Conservation (phyloP, 2,329 filamentous ascomycete species). For the Cladorrhinum sp. region DNA sequence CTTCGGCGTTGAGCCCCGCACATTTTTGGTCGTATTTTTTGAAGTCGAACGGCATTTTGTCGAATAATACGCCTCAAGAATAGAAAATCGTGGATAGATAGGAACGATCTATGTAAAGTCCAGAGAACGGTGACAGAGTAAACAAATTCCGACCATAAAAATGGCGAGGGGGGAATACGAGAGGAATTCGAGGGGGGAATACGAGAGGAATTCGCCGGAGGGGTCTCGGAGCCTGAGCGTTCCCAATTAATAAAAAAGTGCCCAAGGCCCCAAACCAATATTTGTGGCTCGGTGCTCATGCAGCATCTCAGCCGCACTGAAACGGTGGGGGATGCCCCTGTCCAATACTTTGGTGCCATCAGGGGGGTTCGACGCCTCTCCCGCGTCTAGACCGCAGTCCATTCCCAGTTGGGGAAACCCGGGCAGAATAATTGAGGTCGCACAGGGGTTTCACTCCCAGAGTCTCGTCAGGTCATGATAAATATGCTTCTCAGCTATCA, state of each 20-base stretch:
- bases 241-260: neutral
- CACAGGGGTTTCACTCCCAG: neutral
- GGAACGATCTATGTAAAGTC: neutral
- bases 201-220: neutral
- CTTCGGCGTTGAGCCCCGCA: conserved; percentile 6
- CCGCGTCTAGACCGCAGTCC: neutral
- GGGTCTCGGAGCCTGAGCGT: neutral
- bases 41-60: conserved; percentile 16
- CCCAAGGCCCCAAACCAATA: neutral
- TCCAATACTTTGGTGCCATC: neutral
- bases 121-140: neutral
- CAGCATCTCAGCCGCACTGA: neutral
- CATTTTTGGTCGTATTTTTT: conserved; percentile 14
- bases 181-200: neutral
- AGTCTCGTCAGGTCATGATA: neutral
- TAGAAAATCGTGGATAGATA: neutral
- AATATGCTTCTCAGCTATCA: neutral
- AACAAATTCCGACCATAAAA: neutral
- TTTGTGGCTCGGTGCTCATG: neutral
- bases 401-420: neutral
- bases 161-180: no score
- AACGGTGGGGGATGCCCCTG: neutral
- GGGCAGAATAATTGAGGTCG: neutral
- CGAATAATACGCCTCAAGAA: neutral
- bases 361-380: neutral